Evolutionary conservation across 352 stramenopile genomes (phyloP), one percentile per base, ranked within the genome.

Genomic region (Pythium insidiosum): DNA sequence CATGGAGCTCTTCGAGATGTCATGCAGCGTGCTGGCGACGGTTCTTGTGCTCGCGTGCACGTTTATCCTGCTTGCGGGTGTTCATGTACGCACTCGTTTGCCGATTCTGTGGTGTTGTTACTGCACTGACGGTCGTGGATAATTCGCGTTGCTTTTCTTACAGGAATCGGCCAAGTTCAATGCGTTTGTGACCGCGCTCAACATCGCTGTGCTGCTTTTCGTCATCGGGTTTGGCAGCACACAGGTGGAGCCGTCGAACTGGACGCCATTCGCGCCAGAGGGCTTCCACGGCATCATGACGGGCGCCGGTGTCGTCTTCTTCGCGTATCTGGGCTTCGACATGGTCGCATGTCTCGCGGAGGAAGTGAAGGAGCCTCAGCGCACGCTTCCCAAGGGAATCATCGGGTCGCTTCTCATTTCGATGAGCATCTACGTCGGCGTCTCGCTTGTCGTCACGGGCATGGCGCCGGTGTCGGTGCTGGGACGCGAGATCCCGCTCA

Each of bases 91-190:
- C 15, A 15, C 15, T 9, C 28, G 9, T 13, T 9, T 51, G 46
- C 45, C n/a, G 5, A 34, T 16, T 29, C 13, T 20, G 13, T 11
- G n/a, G 20, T 34, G 2, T 20, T n/a, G 9, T 38, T 42, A 23
- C 0, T 35, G 13, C 33, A 3, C 33, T 34, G 21, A 23, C 20
- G 15, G 20, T 16, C 4, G 5, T 38, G 5, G 31, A 25, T 1
- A 9, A 20, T 43, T 5, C 33, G 20, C 9, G 9, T 13, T 6
- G 16, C 10, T 31, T 6, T n/a, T n/a, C 25, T 1, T 10, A 43
- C 38, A 96, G 75, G 89, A 97, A 74, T 94, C 81, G n/a, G 75
- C 83, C 48, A 89, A 80, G 44, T 95, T 97, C 55, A 97, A 97
- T 59, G 68, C 86, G 10, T 68, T 88, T 21, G 80, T 97, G 47